Conservation (phyloP, 169 alveolate species). For the Condylostoma magnum region DNA sequence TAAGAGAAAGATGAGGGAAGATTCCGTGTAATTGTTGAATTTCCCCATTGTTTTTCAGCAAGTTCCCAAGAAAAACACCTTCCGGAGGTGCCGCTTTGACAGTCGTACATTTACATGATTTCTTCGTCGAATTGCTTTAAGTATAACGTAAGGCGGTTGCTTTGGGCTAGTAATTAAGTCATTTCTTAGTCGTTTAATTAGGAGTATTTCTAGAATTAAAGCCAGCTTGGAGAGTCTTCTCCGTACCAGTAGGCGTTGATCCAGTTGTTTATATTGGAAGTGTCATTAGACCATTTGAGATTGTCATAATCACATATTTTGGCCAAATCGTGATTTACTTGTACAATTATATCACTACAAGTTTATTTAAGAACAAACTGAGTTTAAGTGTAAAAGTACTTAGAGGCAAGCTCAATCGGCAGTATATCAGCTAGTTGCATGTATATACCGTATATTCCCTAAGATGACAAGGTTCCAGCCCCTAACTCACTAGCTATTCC, state of each 20-base stretch:
- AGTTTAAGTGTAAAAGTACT: not conserved
- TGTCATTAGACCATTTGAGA: constrained; percentile 12
- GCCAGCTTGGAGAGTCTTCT: constrained; percentile 12
- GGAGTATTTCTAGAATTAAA: not conserved
- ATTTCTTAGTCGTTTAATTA: not conserved
- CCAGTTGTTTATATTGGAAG: not conserved
- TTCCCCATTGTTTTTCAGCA: constrained; percentile 21
- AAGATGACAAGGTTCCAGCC: constrained; percentile 2
- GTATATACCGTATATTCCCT: not conserved
- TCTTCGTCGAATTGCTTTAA: constrained; percentile 3
- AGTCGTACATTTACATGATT: not conserved
- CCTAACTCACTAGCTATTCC: constrained; percentile 19
- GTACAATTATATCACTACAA: not conserved
- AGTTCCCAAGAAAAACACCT: not conserved
- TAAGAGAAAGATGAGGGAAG: not conserved
- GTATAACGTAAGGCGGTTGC: not conserved
- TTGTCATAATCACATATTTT: not conserved
- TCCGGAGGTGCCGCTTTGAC: not conserved
- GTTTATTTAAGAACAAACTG: not conserved
- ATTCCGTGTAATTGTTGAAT: constrained; percentile 12
- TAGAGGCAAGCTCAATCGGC: not conserved
- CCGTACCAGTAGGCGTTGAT: constrained; percentile 11
- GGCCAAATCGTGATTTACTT: not conserved
- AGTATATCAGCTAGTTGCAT: not conserved
- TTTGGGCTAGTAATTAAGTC: not conserved